phyloP scores from a whole-genome alignment of 2,329 filamentous ascomycete genomes.

The Sporothrix pallida region DNA sequence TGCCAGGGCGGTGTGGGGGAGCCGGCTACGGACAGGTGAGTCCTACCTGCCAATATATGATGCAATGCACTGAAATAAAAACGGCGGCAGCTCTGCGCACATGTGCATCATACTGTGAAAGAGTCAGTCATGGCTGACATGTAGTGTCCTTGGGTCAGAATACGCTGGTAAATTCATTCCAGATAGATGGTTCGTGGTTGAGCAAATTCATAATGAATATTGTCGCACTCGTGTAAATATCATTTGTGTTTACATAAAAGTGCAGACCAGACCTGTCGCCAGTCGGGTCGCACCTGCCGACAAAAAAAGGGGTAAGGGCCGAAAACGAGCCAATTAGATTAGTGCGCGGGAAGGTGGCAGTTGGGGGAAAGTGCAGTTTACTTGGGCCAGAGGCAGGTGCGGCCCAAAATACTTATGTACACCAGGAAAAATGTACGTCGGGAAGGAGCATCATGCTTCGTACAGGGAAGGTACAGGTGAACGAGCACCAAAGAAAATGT shows the following conservation, averaged over 20 bases:
- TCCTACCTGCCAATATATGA: constrained; percentile 33
- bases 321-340: constrained; percentile 9
- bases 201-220: neutral
- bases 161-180: neutral
- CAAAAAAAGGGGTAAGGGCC: neutral
- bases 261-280: neutral
- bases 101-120: neutral
- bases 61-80: constrained; percentile 30
- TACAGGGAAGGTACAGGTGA: neutral
- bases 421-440: neutral
- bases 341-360: constrained; percentile 8
- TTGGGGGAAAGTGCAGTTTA: neutral
- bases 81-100: neutral
- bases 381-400: neutral
- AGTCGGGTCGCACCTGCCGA: constrained; percentile 30
- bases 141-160: neutral
- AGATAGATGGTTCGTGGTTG: neutral
- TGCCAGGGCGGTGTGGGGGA: constrained; percentile 20
- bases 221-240: neutral
- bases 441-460: constrained; percentile 20
- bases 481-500: neutral
- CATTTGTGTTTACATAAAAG: neutral
- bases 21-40: neutral
- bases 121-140: constrained; percentile 1
- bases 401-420: neutral